phyloP scores from a whole-genome alignment of 371 early-diverging fungal species.

The Gilbertella persicaria region DNA sequence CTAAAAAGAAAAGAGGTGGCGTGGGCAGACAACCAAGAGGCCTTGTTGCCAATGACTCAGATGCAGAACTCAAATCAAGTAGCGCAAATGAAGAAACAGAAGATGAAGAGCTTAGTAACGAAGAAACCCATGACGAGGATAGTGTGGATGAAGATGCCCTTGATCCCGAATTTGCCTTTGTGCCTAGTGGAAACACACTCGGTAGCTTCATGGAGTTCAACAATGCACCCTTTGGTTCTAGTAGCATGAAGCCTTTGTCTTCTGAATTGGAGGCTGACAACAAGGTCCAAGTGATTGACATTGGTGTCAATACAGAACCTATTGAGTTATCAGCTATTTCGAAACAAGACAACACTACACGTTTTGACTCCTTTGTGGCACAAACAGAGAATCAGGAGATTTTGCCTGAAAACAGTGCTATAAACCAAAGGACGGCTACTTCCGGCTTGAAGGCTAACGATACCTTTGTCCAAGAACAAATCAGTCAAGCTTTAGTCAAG shows the following conservation, averaged over 20 bases:
- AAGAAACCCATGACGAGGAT: constrained; percentile 8
- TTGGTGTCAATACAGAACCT: constrained; percentile 28
- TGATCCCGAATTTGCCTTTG: constrained; percentile 3
- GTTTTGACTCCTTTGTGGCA: constrained; percentile 9
- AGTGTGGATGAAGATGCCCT: not conserved
- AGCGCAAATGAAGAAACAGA: not conserved
- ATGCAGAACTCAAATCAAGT: constrained; percentile 1
- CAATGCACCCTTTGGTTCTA: constrained; percentile 7
- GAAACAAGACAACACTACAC: not conserved
- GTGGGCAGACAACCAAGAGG: constrained; percentile 27
- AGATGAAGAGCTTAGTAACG: not conserved
- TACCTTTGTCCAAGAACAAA: constrained; percentile 9
- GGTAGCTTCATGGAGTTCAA: constrained; percentile 1
- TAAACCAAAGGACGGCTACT: too few species aligned
- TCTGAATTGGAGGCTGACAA: constrained; percentile 23
- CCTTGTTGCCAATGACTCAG: constrained; percentile 14
- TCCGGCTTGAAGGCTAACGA: not conserved
- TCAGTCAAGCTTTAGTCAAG: constrained; percentile 8
- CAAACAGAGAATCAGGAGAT: constrained; percentile 3
- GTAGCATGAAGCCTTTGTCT: constrained; percentile 26
- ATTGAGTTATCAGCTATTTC: constrained; percentile 1
- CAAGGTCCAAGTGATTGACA: constrained; percentile 17
- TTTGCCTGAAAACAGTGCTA: not conserved
- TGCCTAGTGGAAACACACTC: constrained; percentile 7
- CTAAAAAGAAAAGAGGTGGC: constrained; percentile 19